phyloP scores from a whole-genome alignment of 371 early-diverging fungal genomes.

The Batkoa obscura region DNA sequence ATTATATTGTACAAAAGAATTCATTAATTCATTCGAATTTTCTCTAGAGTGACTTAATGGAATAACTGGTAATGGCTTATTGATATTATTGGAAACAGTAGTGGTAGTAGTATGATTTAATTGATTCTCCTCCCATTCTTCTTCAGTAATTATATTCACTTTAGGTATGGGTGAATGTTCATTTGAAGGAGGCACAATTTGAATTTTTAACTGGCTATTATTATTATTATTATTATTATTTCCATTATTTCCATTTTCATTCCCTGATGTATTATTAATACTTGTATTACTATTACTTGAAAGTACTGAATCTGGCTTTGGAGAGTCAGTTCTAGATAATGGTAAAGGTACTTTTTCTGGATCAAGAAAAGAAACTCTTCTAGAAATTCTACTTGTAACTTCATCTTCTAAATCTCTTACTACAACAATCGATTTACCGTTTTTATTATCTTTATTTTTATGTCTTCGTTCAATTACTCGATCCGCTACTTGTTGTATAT shows the following conservation, averaged over 20 bases:
- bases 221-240: neutral
- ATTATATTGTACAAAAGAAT: conserved; percentile 6
- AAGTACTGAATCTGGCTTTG: neutral
- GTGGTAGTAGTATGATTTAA: neutral
- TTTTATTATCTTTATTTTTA: conserved; percentile 16
- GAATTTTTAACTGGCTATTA: neutral
- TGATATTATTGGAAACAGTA: neutral
- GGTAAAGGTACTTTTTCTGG: too few relatives aligned
- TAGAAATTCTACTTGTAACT: neutral
- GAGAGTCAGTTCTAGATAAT: neutral
- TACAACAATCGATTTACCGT: conserved; percentile 10
- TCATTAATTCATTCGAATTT: conserved; percentile 1
- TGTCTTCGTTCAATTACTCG: conserved; percentile 30
- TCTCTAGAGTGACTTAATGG: neutral
- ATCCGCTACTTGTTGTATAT: conserved; percentile 41
- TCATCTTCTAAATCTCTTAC: conserved; percentile 3
- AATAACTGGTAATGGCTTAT: neutral
- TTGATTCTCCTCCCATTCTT: neutral
- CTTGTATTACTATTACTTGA: neutral
- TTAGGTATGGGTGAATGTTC: too few relatives aligned
- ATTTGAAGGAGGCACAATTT: neutral
- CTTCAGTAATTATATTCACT: neutral
- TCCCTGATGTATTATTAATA: neutral
- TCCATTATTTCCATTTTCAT: neutral
- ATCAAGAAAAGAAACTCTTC: neutral